These are phyloP conservation scores for Phytophthora melonis DNA, from an alignment of 352 stramenopile species.

Conservation along the genomic window DNA sequence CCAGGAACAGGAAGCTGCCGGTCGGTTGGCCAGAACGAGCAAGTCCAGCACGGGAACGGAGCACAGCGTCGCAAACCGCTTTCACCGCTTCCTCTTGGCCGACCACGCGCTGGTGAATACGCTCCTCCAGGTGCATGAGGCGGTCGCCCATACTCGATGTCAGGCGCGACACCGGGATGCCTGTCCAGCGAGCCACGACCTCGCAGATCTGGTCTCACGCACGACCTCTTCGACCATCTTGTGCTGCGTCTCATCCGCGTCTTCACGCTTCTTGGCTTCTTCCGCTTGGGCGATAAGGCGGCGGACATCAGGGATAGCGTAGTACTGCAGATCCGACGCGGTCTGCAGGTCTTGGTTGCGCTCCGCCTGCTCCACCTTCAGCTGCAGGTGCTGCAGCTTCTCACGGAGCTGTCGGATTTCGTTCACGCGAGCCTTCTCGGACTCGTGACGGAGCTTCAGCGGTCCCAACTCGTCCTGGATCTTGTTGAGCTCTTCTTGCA, in stretches of 20 bases:
- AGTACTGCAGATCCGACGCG: slow-evolving; percentile 97
- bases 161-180: slow-evolving; percentile 89
- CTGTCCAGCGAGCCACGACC: slow-evolving; percentile 92
- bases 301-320: slow-evolving; percentile 94
- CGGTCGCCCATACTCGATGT: slow-evolving; percentile 82
- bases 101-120: slow-evolving; percentile 93
- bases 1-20: slow-evolving; percentile 97
- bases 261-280: slow-evolving; percentile 66
- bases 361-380: slow-evolving; percentile 95
- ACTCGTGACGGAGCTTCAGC: slow-evolving; percentile 91
- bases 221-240: slow-evolving; percentile 91
- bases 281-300: slow-evolving; percentile 87
- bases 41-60: slow-evolving; percentile 93
- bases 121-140: slow-evolving; percentile 84
- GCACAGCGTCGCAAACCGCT: slow-evolving; percentile 92
- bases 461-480: slow-evolving; percentile 93
- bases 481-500: slow-evolving; percentile 93
- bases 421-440: slow-evolving; percentile 93
- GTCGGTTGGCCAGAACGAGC: slow-evolving; percentile 89
- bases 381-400: slow-evolving; percentile 93
- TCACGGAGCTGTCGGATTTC: slow-evolving; percentile 94
- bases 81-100: slow-evolving; percentile 95
- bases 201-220: slow-evolving; percentile 89
- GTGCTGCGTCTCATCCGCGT: slow-evolving; percentile 62
- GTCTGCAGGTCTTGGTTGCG: slow-evolving; percentile 95